phyloP scores from a whole-genome alignment of 331 rosid genomes.

The Stylosanthes scabra region DNA sequence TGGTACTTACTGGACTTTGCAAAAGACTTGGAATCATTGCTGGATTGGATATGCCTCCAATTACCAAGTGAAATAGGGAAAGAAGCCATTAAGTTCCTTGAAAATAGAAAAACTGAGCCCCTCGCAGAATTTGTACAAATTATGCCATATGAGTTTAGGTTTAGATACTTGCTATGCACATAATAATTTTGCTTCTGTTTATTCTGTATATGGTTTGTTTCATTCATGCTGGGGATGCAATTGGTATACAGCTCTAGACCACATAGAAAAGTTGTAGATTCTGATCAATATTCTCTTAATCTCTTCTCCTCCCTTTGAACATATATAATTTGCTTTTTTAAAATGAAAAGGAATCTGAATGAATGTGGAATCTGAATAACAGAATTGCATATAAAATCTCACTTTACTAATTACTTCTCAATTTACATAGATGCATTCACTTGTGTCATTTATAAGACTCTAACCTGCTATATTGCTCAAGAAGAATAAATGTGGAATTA shows the following conservation, averaged over 20 bases:
- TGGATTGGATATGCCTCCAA: conserved; percentile 90
- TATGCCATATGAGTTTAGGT: conserved; percentile 79
- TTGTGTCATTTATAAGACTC: not conserved
- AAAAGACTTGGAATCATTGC: conserved; percentile 82
- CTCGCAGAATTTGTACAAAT: conserved; percentile 70
- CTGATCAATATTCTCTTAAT: conserved; percentile 19
- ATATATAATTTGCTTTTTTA: not conserved
- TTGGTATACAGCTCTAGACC: conserved; percentile 47
- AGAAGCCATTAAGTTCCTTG: conserved; percentile 70
- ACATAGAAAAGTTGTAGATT: conserved; percentile 36
- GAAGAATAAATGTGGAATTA: not conserved
- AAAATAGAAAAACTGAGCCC: conserved; percentile 61
- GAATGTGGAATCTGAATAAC: not conserved
- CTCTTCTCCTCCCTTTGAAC: conserved; percentile 34
- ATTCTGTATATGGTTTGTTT: conserved; percentile 10
- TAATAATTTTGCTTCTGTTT: conserved; percentile 31
- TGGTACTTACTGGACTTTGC: conserved; percentile 92
- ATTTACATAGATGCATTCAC: not conserved
- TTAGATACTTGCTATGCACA: conserved; percentile 65
- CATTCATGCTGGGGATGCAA: conserved; percentile 18
- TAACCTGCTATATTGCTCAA: not conserved
- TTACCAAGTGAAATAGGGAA: conserved; percentile 70
- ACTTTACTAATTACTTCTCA: not conserved
- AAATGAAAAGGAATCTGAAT: too few relatives aligned
- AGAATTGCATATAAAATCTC: not conserved